These are phyloP conservation scores for Auxenochlorella protothecoides DNA, from an alignment of 139 green algal species.

Conservation along the genomic window DNA sequence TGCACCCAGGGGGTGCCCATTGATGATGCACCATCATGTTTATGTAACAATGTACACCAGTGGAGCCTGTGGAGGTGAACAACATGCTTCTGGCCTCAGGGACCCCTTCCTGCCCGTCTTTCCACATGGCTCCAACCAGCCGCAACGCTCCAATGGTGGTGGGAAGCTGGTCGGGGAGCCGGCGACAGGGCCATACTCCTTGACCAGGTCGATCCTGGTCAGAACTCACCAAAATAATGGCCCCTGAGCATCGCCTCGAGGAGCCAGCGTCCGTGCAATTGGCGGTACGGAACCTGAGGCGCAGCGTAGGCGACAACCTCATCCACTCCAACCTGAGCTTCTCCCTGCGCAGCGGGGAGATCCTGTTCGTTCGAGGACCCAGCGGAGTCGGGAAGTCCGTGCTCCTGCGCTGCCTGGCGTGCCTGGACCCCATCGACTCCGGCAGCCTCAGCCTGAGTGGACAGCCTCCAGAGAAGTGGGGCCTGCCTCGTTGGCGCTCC, in stretches of 20 bases:
- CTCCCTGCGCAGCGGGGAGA: slow-evolving; percentile 28
- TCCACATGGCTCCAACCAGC: no score
- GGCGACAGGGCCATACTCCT: not conserved
- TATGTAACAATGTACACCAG: no score
- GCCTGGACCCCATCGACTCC: slow-evolving; percentile 45
- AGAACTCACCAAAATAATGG: slow-evolving; percentile 5
- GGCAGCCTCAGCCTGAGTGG: slow-evolving; percentile 35
- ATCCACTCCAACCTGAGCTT: slow-evolving; percentile 33
- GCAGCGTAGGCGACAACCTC: not conserved
- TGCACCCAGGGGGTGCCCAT: no score
- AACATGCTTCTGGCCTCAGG: no score
- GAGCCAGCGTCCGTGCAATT: not conserved
- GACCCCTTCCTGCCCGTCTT: no score
- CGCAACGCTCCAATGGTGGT: not conserved
- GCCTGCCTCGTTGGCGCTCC: slow-evolving; percentile 35
- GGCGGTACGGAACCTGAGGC: not conserved
- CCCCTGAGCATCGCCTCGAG: not conserved
- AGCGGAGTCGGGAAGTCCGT: slow-evolving; percentile 71
- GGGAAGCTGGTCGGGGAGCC: not conserved
- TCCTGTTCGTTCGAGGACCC: slow-evolving; percentile 56
- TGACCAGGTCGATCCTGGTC: no score
- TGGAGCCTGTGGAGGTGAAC: no score
- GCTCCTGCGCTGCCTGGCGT: slow-evolving; percentile 54
- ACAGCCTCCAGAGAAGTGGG: slow-evolving; percentile 21
- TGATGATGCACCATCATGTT: no score